phyloP scores from a whole-genome alignment of 129 eudicot species.

The Mikania micrantha region DNA sequence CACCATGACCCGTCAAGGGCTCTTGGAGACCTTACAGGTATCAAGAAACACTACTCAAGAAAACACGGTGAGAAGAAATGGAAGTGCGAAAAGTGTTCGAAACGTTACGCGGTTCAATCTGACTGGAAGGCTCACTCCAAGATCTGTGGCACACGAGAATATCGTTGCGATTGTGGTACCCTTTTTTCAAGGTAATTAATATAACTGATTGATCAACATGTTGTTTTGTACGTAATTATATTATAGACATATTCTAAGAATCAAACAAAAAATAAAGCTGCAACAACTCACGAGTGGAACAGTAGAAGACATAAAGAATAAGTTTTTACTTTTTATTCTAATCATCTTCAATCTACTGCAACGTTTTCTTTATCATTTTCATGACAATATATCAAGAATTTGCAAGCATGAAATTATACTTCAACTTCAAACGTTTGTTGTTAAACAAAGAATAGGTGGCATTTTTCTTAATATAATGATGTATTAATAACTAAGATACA shows the following conservation, averaged over 20 bases:
- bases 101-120: constrained; percentile 81
- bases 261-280: constrained; percentile 2
- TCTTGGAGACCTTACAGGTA: constrained; percentile 76
- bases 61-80: constrained; percentile 89
- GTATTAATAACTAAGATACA: too few relatives aligned
- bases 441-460: too few relatives aligned
- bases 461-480: too few relatives aligned
- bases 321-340: background rate
- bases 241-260: background rate
- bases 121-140: constrained; percentile 96
- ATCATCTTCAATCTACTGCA: constrained; percentile 2
- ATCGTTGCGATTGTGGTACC: constrained; percentile 86
- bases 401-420: too few relatives aligned
- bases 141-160: constrained; percentile 83
- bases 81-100: constrained; percentile 81
- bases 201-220: constrained; percentile 2
- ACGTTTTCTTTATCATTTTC: constrained; percentile 3
- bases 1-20: constrained; percentile 89
- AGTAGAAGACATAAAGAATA: constrained; percentile 23
- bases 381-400: constrained; percentile 8
- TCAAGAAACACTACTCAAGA: constrained; percentile 67
- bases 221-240: constrained; percentile 9
- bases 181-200: constrained; percentile 64
- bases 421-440: too few relatives aligned
- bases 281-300: constrained; percentile 24